phyloP scores from a whole-genome alignment of 768 basidiomycete genomes.

The Serendipita sp. region DNA sequence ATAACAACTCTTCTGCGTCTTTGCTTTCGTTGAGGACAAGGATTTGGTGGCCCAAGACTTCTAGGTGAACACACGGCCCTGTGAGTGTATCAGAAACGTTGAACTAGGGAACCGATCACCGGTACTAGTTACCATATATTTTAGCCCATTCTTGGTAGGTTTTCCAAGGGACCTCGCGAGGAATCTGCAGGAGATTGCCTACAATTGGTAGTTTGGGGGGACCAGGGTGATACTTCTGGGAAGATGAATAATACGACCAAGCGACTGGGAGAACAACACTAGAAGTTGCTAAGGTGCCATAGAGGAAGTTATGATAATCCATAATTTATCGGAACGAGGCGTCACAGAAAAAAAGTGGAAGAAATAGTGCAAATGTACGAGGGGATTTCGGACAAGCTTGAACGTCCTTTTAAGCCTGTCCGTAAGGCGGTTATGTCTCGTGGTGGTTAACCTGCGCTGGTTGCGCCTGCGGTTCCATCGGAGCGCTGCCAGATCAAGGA shows the following conservation, averaged over 20 bases:
- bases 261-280: not conserved
- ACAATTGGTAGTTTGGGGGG: slow-evolving; percentile 36
- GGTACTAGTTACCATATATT: slow-evolving; percentile 19
- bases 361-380: no score
- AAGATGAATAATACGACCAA: not conserved
- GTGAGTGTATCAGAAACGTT: not conserved
- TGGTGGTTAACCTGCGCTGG: no score
- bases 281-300: no score
- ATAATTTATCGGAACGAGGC: no score
- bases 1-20: slow-evolving; percentile 25
- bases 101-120: not conserved
- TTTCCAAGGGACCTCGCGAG: slow-evolving; percentile 22
- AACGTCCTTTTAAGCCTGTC: no score
- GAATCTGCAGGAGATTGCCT: slow-evolving; percentile 36
- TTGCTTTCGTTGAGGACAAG: slow-evolving; percentile 24
- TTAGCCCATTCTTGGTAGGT: slow-evolving; percentile 28
- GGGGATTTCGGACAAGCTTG: no score
- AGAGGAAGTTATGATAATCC: no score
- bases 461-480: no score
- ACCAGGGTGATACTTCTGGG: slow-evolving; percentile 23
- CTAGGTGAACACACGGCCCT: slow-evolving; percentile 6
- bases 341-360: no score
- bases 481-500: no score
- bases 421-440: no score
- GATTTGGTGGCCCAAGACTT: slow-evolving; percentile 17